Evolutionary conservation across 805 yeast genomes (phyloP), one percentile per base, ranked within the genome.

Genomic region (Saccharomycopsis synnaedendra): DNA sequence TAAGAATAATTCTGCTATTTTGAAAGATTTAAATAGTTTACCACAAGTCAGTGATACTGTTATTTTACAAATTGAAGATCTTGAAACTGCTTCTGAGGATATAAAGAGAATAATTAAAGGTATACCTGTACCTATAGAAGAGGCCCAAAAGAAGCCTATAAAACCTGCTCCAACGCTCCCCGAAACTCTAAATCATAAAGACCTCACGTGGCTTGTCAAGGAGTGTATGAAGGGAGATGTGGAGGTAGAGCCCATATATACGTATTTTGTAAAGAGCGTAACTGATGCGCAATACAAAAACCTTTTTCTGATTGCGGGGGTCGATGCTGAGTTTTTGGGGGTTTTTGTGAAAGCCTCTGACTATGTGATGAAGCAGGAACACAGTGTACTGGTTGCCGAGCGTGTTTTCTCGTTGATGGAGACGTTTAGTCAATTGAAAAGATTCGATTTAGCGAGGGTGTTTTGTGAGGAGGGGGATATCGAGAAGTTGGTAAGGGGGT

Each of bases 271-370:
- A 4, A 45, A 49, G 3, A 36, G 32, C 4, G 38, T 43, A 10
- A 28, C 32, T 11, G 9, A 36, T 8, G 41, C 49, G 0, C 56
- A 58, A 1, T 64, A 66, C 38, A 11, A 51, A 1, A 55, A 56
- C 7, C 50, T 71, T 2, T 78, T 74, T 47, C 54, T 57, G 5
- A 46, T 56, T 3, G 66, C 71, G 6, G 80, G 80, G 1, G 58
- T 79, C 1, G 84, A 78, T 37, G 55, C 70, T 0, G 72, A 69
- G 8, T 68, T 73, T 49, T 58, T 78, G 5, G 64, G 63, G n/a
- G 70, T 75, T 50, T 71, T 65, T 47, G 43, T 78, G 5, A 74
- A 71, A 32, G 72, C 82, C 0, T 58, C 54, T 1, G 32, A 47
- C 3, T 37, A 44, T 28, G 19, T 19, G 19, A 19, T 19, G 19